Percentiles rank a stretch among this genome's conserved stretches.
Conservation (phyloP, 306 rosid genomes). For the Glycine soja region DNA sequence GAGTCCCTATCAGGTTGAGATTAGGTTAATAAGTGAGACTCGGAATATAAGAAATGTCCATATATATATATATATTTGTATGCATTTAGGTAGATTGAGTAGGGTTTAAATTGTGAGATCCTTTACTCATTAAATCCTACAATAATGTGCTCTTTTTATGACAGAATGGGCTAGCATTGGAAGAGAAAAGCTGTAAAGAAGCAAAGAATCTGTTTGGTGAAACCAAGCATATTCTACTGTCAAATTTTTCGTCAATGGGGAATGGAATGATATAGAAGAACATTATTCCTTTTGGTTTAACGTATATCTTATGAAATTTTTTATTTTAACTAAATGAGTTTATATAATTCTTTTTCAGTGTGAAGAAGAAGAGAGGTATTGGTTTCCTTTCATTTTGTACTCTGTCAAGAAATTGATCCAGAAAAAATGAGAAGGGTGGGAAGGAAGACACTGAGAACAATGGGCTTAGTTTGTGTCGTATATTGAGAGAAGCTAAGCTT, state of each 20-base stretch:
- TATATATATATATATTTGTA: slow-evolving; percentile 1
- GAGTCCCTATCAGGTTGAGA: slow-evolving; percentile 5
- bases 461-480: slow-evolving; percentile 73
- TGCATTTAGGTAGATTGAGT: not conserved
- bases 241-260: slow-evolving; percentile 71
- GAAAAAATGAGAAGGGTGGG: slow-evolving; percentile 51
- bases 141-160: slow-evolving; percentile 15
- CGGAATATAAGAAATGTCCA: slow-evolving; percentile 20
- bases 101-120: slow-evolving; percentile 15
- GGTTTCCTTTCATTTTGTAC: slow-evolving; percentile 85
- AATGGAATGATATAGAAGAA: slow-evolving; percentile 64
- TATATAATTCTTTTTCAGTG: slow-evolving; percentile 58
- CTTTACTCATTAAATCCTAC: slow-evolving; percentile 20
- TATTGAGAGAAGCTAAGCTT: slow-evolving; percentile 83
- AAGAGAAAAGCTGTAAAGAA: slow-evolving; percentile 55
- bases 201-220: slow-evolving; percentile 70
- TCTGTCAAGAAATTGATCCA: slow-evolving; percentile 69
- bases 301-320: not conserved
- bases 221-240: slow-evolving; percentile 63
- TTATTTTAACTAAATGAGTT: slow-evolving; percentile 33
- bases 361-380: slow-evolving; percentile 84
- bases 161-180: slow-evolving; percentile 74
- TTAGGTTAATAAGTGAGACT: slow-evolving; percentile 10
- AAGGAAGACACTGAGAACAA: slow-evolving; percentile 52
- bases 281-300: slow-evolving; percentile 7